Percentiles rank a stretch among this genome's conserved stretches.
Evolutionary conservation across 2,329 filamentous ascomycete species (phyloP).

Genomic region (Trichophyton benhamiae): DNA sequence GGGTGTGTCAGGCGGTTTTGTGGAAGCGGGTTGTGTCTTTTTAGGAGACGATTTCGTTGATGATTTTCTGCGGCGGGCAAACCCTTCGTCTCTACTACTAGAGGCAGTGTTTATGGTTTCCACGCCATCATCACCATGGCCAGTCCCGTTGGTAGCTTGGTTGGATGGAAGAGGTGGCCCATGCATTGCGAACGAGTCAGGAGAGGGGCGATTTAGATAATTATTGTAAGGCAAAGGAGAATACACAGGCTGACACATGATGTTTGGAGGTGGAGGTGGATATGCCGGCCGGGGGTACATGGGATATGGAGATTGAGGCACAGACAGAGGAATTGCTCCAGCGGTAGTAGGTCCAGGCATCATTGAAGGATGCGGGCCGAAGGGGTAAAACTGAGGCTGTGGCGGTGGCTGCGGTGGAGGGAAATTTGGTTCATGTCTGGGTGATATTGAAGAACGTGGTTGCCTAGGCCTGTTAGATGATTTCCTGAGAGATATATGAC

Average conservation of each 20-base stretch:
- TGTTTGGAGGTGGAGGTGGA: constrained; percentile 13
- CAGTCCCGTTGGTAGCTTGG: constrained; percentile 7
- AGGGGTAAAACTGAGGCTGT: constrained; percentile 21
- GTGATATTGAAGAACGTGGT: constrained; percentile 30
- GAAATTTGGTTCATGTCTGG: constrained; percentile 18
- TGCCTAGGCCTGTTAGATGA: constrained; percentile 25
- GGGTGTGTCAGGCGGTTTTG: not conserved
- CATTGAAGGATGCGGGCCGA: constrained; percentile 26
- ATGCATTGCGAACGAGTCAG: constrained; percentile 11
- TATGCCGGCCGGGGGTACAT: constrained; percentile 12
- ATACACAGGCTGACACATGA: constrained; percentile 18
- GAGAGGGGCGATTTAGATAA: constrained; percentile 8
- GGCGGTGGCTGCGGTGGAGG: constrained; percentile 28
- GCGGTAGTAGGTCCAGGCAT: constrained; percentile 26
- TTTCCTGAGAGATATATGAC: not conserved
- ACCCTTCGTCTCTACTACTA: not conserved
- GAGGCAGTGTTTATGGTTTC: not conserved
- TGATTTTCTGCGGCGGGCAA: not conserved
- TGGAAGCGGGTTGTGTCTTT: not conserved
- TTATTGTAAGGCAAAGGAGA: constrained; percentile 16
- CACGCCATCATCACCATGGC: constrained; percentile 10
- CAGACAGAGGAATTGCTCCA: constrained; percentile 10
- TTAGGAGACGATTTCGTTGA: not conserved
- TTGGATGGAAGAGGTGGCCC: constrained; percentile 12
- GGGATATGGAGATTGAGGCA: constrained; percentile 12